A percentile compares a stretch with the other conserved stretches of the same genome.
These are phyloP conservation scores for Yamadazyma pseudoaaseri DNA, from an alignment of 1,139 yeast genomes.

Conservation along the genomic window DNA sequence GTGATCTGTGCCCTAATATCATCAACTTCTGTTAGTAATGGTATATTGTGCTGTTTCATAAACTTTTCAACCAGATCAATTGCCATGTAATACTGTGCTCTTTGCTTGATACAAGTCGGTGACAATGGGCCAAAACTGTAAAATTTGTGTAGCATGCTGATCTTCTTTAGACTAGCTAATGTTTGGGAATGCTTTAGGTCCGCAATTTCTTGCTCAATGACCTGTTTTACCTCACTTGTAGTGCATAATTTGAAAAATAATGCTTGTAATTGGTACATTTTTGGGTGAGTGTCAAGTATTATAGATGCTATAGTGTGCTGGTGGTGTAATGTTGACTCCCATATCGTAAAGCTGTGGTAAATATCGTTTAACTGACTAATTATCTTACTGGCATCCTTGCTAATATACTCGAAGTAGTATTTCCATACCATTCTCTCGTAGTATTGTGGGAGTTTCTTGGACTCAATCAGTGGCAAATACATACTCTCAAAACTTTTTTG, in stretches of 20 bases:
- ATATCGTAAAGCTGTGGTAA: conserved; percentile 32
- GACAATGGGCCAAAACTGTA: conserved; percentile 2
- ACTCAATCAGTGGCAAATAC: conserved; percentile 29
- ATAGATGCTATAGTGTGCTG: conserved; percentile 2
- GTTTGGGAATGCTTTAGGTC: conserved; percentile 3
- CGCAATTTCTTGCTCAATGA: conserved; percentile 5
- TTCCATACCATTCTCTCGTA: conserved; percentile 46
- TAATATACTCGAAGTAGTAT: conserved; percentile 34
- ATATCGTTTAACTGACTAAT: conserved; percentile 23
- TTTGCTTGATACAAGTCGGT: conserved; percentile 1
- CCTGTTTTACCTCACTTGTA: not conserved
- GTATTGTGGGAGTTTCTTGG: conserved; percentile 28
- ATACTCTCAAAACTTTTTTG: conserved; percentile 23
- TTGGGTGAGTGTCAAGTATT: conserved; percentile 4
- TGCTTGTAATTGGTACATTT: conserved; percentile 7
- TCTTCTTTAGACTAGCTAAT: conserved; percentile 6
- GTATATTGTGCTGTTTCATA: conserved; percentile 1
- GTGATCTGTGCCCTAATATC: conserved; percentile 2
- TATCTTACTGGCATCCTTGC: conserved; percentile 22
- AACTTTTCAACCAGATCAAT: conserved; percentile 7
- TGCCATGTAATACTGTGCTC: conserved; percentile 8
- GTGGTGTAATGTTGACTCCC: conserved; percentile 34
- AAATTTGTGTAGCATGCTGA: conserved; percentile 8
- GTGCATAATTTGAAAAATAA: conserved; percentile 8
- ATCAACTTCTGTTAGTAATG: conserved; percentile 2